Base-by-base conservation (phyloP, 176 grass and related monocot species). In the Rhynchospora tenuis region DNA sequence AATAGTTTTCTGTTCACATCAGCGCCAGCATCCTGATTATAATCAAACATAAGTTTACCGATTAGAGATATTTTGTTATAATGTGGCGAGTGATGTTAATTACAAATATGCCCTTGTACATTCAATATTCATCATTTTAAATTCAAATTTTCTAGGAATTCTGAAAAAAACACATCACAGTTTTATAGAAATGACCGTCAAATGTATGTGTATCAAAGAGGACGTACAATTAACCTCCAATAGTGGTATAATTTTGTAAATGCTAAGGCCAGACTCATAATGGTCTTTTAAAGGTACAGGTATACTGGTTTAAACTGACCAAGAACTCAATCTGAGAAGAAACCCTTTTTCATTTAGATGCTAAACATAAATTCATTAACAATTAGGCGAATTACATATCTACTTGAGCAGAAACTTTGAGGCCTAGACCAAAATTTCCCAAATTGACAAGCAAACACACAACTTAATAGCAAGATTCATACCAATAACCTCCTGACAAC, bases 1-100 rank as follows among this genome's bases (percentile, higher is more conserved):
- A 90, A 92, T 73, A 92, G 75, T 52, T 92, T 87, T 75, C 81
- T 72, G 82, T 92, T 92, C 44, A 92, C 88, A 69, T 90, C 86
- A 83, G 85, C 90, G 23, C 90, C 87, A 54, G 85, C 76, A 45
- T 33, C 59, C 90, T 92, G 82, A 29, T 63, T 14, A 54, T 59
- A 26, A 51, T 13, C 70, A 74, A 63, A 62, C 1, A 62, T 15
- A 45, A 14, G 13, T 17, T 81, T 59, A 1, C 59, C 46, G 20
- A 63, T 63, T 81, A 63, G 78, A 17, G 9, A 76, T 28, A 15
- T 51, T 28, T 19, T 8, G 17, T 38, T 38, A 55, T 61, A 61
- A 22, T 61, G 59, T 22, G 59, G 59, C 8, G 10, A 24, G 9
- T 24, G 20, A 3, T 61, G 9, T 55, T 54, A 28, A 75, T 27